Base-by-base conservation (phyloP, 164 flowering plant genomes). In the Berberis thunbergii region DNA sequence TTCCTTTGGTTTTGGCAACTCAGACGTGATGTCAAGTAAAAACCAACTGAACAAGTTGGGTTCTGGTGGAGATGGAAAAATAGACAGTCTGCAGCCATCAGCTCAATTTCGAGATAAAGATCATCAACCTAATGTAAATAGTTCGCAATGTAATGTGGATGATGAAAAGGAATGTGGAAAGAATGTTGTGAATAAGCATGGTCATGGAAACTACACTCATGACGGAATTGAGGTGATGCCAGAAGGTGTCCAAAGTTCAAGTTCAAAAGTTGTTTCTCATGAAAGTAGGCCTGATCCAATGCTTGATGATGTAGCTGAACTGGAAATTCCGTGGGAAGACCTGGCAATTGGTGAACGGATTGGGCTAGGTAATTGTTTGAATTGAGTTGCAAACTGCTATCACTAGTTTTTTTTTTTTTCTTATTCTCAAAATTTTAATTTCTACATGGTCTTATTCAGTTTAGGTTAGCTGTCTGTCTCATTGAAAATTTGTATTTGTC, bases 311-410 rank as follows among this genome's bases (percentile, higher is more conserved):
- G 87, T 83, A 13, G 84, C 83, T 71, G 95, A 92, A 61, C 78
- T 86, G 74, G 98, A 95, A 78, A 91, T 95, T 70, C 85, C 76
- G 55, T 95, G 98, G 99, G 96, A 95, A 73, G 89, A 95, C 72
- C 83, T 95, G 76, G 87, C 76, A 44, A 67, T 91, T 75, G 96
- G 96, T 70, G 99, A 95, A 79, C 83, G 99, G 70, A 95, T 95
- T 76, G 99, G 99, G 62, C 71, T 95, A 80, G 99, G 99, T 95
- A 88, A 72, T 58, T 8, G 59, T 43, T 53, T 63, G 43, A 42
- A 53, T 48, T 48, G 3, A 48, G 7, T 1, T 48, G 7, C 10
- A 1, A 6, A 48, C 26, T 48, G 50, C 2, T 48, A 6, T 48
- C 4, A 11, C 57, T 12, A n/a, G 3, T 4, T 54, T 5, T 13